These are phyloP conservation scores for Podila epigama DNA, from an alignment of 192 early-diverging fungal species.

Conservation along the genomic window DNA sequence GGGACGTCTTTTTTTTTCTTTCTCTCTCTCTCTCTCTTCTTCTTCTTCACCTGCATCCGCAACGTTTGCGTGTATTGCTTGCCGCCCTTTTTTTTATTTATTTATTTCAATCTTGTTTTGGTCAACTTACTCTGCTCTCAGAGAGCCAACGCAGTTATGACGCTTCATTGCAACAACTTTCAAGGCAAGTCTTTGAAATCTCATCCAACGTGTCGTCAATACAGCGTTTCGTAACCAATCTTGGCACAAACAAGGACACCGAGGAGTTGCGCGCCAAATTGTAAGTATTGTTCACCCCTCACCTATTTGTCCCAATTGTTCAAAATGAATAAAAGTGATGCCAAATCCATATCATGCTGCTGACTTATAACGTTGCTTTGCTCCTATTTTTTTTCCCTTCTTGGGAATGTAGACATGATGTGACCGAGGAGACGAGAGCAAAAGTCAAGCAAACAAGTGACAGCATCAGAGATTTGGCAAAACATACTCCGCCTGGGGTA, in stretches of 20 bases:
- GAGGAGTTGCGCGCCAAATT: conserved; percentile 75
- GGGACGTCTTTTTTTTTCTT: too few species aligned
- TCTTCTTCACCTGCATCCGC: too few species aligned
- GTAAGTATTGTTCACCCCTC: conserved; percentile 51
- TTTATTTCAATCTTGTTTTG: background rate
- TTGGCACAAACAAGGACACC: conserved; percentile 83
- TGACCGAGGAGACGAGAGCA: conserved; percentile 84
- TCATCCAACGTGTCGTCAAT: conserved; percentile 87
- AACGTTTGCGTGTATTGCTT: too few species aligned
- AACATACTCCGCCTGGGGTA: conserved; percentile 54
- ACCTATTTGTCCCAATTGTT: background rate
- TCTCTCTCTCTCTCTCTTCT: too few species aligned
- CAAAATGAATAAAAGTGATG: too few species aligned
- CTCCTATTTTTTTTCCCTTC: background rate
- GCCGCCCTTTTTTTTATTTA: too few species aligned
- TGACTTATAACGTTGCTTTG: background rate
- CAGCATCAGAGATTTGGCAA: conserved; percentile 80
- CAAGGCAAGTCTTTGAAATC: conserved; percentile 87
- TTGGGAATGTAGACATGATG: conserved; percentile 59
- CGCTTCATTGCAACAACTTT: conserved; percentile 63
- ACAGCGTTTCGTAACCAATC: conserved; percentile 74
- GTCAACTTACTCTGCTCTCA: background rate
- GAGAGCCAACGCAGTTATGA: conserved; percentile 6
- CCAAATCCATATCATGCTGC: too few species aligned
- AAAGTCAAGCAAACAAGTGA: conserved; percentile 79